Conservation (phyloP, 1,284 basidiomycete genomes). For the Earliella scabrosa region DNA sequence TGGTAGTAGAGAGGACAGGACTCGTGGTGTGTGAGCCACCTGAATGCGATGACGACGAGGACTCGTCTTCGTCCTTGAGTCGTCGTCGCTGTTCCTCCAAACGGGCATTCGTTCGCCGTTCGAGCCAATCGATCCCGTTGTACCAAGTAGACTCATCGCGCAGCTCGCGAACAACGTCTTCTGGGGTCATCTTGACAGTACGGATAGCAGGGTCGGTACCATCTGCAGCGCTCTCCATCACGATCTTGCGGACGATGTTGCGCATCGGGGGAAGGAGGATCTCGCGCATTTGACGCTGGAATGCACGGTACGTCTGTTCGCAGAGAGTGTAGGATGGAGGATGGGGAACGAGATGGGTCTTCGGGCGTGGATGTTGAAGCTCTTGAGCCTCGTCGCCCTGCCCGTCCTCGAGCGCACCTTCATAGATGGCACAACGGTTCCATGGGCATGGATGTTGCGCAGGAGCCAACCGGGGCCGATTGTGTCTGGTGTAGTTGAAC, state of each 20-base stretch:
- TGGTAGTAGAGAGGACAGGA: constrained; percentile 74
- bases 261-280: constrained; percentile 66
- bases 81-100: constrained; percentile 35
- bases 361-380: constrained; percentile 52
- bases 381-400: constrained; percentile 33
- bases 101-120: constrained; percentile 45
- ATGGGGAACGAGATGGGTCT: constrained; percentile 47
- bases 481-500: constrained; percentile 48
- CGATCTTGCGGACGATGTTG: constrained; percentile 65
- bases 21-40: constrained; percentile 64
- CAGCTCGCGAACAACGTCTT: constrained; percentile 61
- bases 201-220: constrained; percentile 47
- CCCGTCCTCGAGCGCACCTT: constrained; percentile 33
- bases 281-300: constrained; percentile 56
- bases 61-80: constrained; percentile 46
- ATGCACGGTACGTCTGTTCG: constrained; percentile 61
- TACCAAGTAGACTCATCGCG: constrained; percentile 67
- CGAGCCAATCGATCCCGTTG: constrained; percentile 69
- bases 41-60: constrained; percentile 50
- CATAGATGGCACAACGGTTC: constrained; percentile 41
- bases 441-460: constrained; percentile 73
- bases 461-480: constrained; percentile 44
- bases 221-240: constrained; percentile 59
- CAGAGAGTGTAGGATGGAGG: constrained; percentile 62
- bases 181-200: constrained; percentile 56